phyloP scores from a whole-genome alignment of 495 filamentous ascomycete species.

The Trichoderma gamsii region DNA sequence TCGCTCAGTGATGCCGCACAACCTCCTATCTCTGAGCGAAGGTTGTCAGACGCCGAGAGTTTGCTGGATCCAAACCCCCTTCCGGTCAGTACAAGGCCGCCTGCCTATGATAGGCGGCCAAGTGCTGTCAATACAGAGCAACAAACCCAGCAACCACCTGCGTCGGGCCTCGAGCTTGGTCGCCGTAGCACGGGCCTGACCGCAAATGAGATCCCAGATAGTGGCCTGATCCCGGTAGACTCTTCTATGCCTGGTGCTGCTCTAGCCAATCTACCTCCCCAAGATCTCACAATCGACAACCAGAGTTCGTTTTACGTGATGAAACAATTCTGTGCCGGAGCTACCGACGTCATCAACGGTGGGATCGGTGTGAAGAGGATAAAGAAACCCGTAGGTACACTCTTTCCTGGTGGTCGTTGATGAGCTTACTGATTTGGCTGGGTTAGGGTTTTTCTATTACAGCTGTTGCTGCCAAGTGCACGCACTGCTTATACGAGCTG shows the following conservation, averaged over 20 bases:
- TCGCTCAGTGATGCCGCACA: not conserved
- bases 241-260: not conserved
- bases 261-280: not conserved
- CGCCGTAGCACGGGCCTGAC: not conserved
- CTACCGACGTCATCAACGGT: constrained; percentile 31
- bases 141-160: not conserved
- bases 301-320: constrained; percentile 34
- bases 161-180: not conserved
- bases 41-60: not conserved
- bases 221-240: constrained; percentile 3
- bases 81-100: not conserved
- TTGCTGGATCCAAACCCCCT: not conserved
- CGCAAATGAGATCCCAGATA: not conserved
- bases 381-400: constrained; percentile 29
- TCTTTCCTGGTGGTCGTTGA: not conserved
- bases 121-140: no score
- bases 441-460: constrained; percentile 25
- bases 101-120: no score
- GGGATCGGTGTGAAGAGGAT: constrained; percentile 34
- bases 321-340: constrained; percentile 41
- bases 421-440: constrained; percentile 13
- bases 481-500: constrained; percentile 35
- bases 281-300: constrained; percentile 30
- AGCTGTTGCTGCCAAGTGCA: constrained; percentile 33
- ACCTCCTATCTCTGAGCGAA: not conserved